Percentiles rank a stretch among this genome's conserved stretches.
phyloP scores from a whole-genome alignment of 495 filamentous ascomycete species.

The Terfezia claveryi region DNA sequence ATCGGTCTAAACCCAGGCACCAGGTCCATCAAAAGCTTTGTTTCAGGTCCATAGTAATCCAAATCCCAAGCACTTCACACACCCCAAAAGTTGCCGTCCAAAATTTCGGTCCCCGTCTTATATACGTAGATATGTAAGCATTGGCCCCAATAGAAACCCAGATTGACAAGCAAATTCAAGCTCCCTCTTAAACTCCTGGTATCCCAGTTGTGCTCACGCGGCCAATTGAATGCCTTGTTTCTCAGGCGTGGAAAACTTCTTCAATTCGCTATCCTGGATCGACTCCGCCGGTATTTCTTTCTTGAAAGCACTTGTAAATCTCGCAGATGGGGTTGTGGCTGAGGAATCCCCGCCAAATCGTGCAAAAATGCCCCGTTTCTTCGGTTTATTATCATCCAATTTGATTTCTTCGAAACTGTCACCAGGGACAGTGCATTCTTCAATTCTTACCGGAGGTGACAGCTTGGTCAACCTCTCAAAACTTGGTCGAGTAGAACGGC shows the following conservation, averaged over 20 bases:
- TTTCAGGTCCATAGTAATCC: too few species aligned
- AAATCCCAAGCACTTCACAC: too few species aligned
- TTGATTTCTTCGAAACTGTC: slow-evolving; percentile 82
- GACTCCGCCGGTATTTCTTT: slow-evolving; percentile 9
- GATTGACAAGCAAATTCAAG: too few species aligned
- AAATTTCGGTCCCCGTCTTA: too few species aligned
- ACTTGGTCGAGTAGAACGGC: neutral
- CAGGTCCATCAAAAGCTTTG: too few species aligned
- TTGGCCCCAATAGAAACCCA: too few species aligned
- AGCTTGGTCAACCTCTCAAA: neutral
- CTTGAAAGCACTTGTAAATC: neutral
- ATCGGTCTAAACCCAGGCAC: too few species aligned
- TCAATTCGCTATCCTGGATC: slow-evolving; percentile 16
- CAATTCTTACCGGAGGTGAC: neutral
- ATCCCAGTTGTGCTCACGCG: too few species aligned
- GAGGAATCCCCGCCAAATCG: slow-evolving; percentile 41
- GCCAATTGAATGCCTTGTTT: too few species aligned
- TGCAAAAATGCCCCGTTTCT: slow-evolving; percentile 66
- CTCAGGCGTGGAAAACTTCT: neutral
- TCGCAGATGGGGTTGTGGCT: neutral
- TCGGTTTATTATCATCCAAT: slow-evolving; percentile 40
- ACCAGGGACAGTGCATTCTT: slow-evolving; percentile 22
- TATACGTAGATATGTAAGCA: too few species aligned
- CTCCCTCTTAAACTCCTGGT: too few species aligned
- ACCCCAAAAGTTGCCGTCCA: too few species aligned